These are phyloP conservation scores for Ilex aquifolium DNA, from an alignment of 257 asterid genomes.

Conservation along the genomic window DNA sequence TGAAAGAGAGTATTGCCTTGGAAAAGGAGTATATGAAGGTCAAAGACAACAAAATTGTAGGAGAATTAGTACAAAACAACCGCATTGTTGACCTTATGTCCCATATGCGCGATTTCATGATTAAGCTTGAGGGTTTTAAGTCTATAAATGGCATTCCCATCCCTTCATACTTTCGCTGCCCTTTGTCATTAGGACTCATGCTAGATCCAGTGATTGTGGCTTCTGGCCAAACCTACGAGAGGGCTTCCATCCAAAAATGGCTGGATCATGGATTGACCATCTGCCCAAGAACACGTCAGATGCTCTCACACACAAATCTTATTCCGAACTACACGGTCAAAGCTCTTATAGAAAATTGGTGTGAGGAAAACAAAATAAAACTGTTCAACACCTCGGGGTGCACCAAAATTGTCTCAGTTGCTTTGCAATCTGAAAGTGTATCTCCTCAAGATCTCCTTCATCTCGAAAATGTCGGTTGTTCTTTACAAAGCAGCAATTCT, in stretches of 20 bases:
- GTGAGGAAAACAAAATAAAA: slow-evolving; percentile 46
- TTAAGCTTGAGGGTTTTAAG: slow-evolving; percentile 39
- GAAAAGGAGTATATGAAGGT: slow-evolving; percentile 73
- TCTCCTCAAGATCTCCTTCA: slow-evolving; percentile 2
- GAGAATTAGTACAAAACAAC: slow-evolving; percentile 32
- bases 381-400: slow-evolving; percentile 22
- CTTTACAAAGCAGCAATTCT: slow-evolving; percentile 27
- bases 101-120: slow-evolving; percentile 46
- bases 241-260: slow-evolving; percentile 76
- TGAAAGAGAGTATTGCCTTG: slow-evolving; percentile 67
- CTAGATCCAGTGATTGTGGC: slow-evolving; percentile 85
- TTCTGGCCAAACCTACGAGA: slow-evolving; percentile 91
- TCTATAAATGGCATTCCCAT: slow-evolving; percentile 42
- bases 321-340: slow-evolving; percentile 73
- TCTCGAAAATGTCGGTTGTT: slow-evolving; percentile 21
- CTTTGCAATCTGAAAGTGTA: slow-evolving; percentile 10
- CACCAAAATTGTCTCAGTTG: slow-evolving; percentile 13
- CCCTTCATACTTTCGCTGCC: slow-evolving; percentile 72
- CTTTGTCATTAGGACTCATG: slow-evolving; percentile 79
- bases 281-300: slow-evolving; percentile 64
- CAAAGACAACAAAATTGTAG: slow-evolving; percentile 28
- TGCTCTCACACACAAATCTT: slow-evolving; percentile 56
- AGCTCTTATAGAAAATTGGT: slow-evolving; percentile 72
- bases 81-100: slow-evolving; percentile 40
- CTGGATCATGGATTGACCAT: slow-evolving; percentile 61